A percentile compares a stretch with the other conserved stretches of the same genome.
These are phyloP conservation scores for Xerocomellus amylosporus DNA, from an alignment of 768 basidiomycete genomes.

Conservation along the genomic window DNA sequence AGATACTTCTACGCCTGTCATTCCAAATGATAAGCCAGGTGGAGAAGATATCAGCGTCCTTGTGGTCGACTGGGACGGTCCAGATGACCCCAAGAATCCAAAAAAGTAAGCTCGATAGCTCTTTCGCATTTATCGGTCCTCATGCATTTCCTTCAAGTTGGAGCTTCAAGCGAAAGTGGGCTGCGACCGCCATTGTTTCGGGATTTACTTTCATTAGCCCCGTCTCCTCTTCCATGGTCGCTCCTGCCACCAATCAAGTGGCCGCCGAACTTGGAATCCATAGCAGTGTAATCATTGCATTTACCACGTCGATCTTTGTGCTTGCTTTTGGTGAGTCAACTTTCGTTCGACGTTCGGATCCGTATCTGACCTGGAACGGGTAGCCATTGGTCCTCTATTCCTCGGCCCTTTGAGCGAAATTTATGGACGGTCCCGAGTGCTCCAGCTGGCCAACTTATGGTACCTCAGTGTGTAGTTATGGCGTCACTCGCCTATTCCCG, in stretches of 20 bases:
- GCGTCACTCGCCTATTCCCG: neutral
- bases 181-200: conserved; percentile 60
- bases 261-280: conserved; percentile 55
- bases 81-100: conserved; percentile 56
- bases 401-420: conserved; percentile 69
- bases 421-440: conserved; percentile 59
- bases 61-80: conserved; percentile 64
- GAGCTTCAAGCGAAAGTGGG: conserved; percentile 59
- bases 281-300: conserved; percentile 44
- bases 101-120: conserved; percentile 43
- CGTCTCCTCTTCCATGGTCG: conserved; percentile 71
- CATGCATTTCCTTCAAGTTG: conserved; percentile 41
- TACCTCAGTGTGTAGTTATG: conserved; percentile 49
- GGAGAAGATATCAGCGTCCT: neutral
- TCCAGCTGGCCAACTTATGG: conserved; percentile 64
- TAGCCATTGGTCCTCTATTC: conserved; percentile 35
- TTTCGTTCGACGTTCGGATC: neutral
- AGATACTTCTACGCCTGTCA: neutral
- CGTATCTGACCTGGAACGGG: neutral
- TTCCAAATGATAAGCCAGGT: neutral
- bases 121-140: neutral
- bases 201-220: conserved; percentile 67
- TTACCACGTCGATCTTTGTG: conserved; percentile 59
- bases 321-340: conserved; percentile 53
- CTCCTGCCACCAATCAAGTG: conserved; percentile 57